Percentiles rank a stretch among this genome's conserved stretches.
Evolutionary conservation across 768 basidiomycete species (phyloP).

Genomic region (Suillus brevipes): DNA sequence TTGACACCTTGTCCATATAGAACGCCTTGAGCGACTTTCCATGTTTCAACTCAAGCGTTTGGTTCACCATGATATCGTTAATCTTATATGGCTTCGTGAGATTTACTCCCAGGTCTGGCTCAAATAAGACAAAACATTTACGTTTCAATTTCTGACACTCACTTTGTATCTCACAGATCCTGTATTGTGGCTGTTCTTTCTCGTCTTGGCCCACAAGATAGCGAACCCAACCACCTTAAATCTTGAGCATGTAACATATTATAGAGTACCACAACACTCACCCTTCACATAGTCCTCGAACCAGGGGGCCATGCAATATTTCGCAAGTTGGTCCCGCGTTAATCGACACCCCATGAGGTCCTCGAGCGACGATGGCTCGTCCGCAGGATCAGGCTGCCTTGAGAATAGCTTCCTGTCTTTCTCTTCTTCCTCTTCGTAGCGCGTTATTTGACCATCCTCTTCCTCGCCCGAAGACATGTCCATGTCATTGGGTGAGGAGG

Average conservation of each 20-base stretch:
- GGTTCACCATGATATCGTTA: slow-evolving; percentile 62
- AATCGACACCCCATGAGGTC: slow-evolving; percentile 66
- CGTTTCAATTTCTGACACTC: slow-evolving; percentile 31
- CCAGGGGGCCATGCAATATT: slow-evolving; percentile 73
- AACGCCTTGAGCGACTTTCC: slow-evolving; percentile 64
- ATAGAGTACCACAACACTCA: slow-evolving; percentile 27
- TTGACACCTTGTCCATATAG: slow-evolving; percentile 86
- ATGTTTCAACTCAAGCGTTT: slow-evolving; percentile 73
- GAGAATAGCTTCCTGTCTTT: slow-evolving; percentile 52
- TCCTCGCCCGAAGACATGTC: slow-evolving; percentile 80
- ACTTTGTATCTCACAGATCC: slow-evolving; percentile 82
- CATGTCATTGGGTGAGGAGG: slow-evolving; percentile 84
- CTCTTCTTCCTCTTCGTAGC: slow-evolving; percentile 73
- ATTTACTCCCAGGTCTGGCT: slow-evolving; percentile 52
- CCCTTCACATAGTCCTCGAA: slow-evolving; percentile 85
- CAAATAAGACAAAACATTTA: slow-evolving; percentile 12
- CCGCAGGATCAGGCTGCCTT: slow-evolving; percentile 41
- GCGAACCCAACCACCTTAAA: slow-evolving; percentile 80
- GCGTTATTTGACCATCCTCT: slow-evolving; percentile 74
- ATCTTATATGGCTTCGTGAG: slow-evolving; percentile 69
- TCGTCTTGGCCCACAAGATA: slow-evolving; percentile 70
- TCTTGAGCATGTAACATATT: slow-evolving; percentile 11
- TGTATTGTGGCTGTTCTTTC: slow-evolving; percentile 60
- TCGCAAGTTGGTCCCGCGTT: slow-evolving; percentile 69
- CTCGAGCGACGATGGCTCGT: slow-evolving; percentile 50